These are phyloP conservation scores for Lactarius evosmus DNA, from an alignment of 768 basidiomycete genomes.

Conservation along the genomic window DNA sequence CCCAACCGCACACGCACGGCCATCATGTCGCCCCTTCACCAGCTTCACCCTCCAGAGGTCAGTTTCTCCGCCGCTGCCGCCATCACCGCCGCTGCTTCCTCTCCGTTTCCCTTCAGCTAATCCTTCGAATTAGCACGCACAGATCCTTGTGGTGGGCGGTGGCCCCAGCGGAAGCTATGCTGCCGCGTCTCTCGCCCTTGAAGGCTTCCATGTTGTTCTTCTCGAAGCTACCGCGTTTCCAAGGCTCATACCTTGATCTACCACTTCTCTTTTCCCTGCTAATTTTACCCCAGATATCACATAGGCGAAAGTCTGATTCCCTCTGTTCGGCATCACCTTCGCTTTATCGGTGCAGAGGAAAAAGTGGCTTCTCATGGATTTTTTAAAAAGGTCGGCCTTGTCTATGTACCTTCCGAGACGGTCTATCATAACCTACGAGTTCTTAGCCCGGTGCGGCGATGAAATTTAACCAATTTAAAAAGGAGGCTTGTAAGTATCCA, in stretches of 20 bases:
- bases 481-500: constrained; percentile 51
- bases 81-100: not conserved
- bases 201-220: constrained; percentile 55
- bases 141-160: constrained; percentile 54
- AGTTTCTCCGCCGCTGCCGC: not conserved
- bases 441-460: constrained; percentile 56
- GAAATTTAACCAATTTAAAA: constrained; percentile 54
- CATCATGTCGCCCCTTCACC: constrained; percentile 10
- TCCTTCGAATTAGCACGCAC: constrained; percentile 29
- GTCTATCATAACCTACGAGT: not conserved
- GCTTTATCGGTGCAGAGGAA: constrained; percentile 49
- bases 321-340: constrained; percentile 50
- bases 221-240: constrained; percentile 57
- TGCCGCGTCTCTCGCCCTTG: constrained; percentile 53
- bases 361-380: constrained; percentile 46
- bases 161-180: constrained; percentile 58
- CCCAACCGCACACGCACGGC: not conserved
- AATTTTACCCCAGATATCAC: constrained; percentile 39
- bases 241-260: constrained; percentile 36
- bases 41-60: constrained; percentile 17
- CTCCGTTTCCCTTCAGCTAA: not conserved
- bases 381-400: constrained; percentile 41
- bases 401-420: not conserved
- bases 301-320: constrained; percentile 49
- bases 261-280: not conserved